Percentiles rank a stretch among this genome's conserved stretches.
These are phyloP conservation scores for Saprolegnia parasitica DNA, from an alignment of 352 stramenopile genomes.

Conservation along the genomic window DNA sequence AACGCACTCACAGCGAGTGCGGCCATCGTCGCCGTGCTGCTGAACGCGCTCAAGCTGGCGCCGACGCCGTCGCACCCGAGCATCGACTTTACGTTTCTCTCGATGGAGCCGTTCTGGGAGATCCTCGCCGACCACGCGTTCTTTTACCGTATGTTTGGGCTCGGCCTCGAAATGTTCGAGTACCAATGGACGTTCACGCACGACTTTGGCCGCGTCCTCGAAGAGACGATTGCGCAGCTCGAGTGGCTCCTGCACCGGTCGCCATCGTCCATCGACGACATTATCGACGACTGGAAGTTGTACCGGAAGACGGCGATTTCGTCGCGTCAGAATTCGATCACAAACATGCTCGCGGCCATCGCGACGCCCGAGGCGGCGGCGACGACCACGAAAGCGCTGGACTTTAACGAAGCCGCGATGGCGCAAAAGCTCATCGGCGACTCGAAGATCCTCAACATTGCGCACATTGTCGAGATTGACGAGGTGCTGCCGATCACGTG, in stretches of 20 bases:
- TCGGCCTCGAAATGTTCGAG: slow-evolving; percentile 75
- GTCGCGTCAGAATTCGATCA: slow-evolving; percentile 45
- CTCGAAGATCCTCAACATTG: slow-evolving; percentile 64
- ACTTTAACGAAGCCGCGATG: slow-evolving; percentile 19
- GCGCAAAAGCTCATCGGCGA: slow-evolving; percentile 55
- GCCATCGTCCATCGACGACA: slow-evolving; percentile 53
- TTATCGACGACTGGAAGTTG: slow-evolving; percentile 53
- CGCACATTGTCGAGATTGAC: slow-evolving; percentile 70
- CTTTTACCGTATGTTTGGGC: slow-evolving; percentile 72
- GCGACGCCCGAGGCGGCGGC: neutral
- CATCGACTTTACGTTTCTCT: slow-evolving; percentile 75
- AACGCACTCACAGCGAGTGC: slow-evolving; percentile 9
- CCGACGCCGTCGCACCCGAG: slow-evolving; percentile 41
- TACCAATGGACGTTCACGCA: slow-evolving; percentile 57
- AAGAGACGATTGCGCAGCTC: slow-evolving; percentile 61
- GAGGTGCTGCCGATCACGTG: slow-evolving; percentile 66
- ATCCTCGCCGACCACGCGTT: slow-evolving; percentile 73
- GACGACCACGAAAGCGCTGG: slow-evolving; percentile 31
- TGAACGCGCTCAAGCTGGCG: slow-evolving; percentile 62
- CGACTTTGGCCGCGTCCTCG: slow-evolving; percentile 73
- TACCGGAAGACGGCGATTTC: slow-evolving; percentile 34
- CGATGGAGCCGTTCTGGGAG: slow-evolving; percentile 76
- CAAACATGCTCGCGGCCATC: slow-evolving; percentile 41
- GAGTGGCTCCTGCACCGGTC: slow-evolving; percentile 63
- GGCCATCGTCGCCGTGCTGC: slow-evolving; percentile 32